Evolutionary conservation across 1,284 basidiomycete genomes (phyloP).

Genomic region (Kwoniella shivajii): DNA sequence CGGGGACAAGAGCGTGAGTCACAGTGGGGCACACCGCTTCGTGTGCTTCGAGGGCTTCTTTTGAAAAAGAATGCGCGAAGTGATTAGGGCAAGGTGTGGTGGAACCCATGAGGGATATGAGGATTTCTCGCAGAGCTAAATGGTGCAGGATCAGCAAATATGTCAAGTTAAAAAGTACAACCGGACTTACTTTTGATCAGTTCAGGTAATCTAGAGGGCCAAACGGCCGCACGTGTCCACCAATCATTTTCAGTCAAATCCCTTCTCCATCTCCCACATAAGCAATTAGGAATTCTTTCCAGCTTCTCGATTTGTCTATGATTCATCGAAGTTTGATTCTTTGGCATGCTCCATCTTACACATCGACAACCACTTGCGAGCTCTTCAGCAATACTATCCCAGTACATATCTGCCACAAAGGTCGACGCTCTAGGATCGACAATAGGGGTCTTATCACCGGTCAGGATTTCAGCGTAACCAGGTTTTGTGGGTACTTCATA

Average conservation of each 20-base stretch:
- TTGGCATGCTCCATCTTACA: conserved; percentile 65
- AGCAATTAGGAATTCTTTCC: conserved; percentile 58
- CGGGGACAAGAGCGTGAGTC: conserved; percentile 53
- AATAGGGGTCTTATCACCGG: conserved; percentile 26
- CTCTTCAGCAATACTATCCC: conserved; percentile 78
- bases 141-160: neutral
- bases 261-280: conserved; percentile 60
- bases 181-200: conserved; percentile 59
- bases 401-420: conserved; percentile 76
- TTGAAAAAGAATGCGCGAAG: conserved; percentile 58
- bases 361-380: conserved; percentile 78
- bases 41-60: conserved; percentile 62
- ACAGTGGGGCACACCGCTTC: conserved; percentile 63
- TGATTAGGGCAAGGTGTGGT: conserved; percentile 43
- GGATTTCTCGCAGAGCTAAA: conserved; percentile 75
- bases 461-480: conserved; percentile 28
- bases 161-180: neutral
- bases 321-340: conserved; percentile 6
- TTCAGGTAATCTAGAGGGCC: conserved; percentile 72
- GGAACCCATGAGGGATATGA: conserved; percentile 72
- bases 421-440: conserved; percentile 30
- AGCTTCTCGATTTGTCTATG: conserved; percentile 10
- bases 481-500: conserved; percentile 65
- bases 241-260: conserved; percentile 55
- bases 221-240: conserved; percentile 53